phyloP scores from a whole-genome alignment of 495 filamentous ascomycete genomes.

The Talaromyces borbonicus region DNA sequence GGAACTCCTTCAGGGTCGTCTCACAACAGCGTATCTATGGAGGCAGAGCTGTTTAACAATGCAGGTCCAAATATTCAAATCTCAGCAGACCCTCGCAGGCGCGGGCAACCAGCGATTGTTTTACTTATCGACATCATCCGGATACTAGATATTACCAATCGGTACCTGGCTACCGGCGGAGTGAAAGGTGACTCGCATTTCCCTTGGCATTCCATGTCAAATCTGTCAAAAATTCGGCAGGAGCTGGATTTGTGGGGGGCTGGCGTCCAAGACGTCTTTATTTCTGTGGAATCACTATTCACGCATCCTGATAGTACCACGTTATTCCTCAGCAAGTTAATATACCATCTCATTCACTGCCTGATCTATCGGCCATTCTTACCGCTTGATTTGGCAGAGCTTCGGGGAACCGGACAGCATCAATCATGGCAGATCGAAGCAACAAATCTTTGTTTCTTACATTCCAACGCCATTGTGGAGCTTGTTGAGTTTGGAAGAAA shows the following conservation, averaged over 20 bases:
- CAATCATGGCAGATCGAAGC: constrained; percentile 88
- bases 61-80: constrained; percentile 63
- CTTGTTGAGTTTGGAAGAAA: constrained; percentile 65
- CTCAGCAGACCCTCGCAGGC: constrained; percentile 52
- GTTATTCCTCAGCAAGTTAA: constrained; percentile 69
- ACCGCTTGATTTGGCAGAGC: constrained; percentile 69
- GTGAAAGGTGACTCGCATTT: constrained; percentile 85
- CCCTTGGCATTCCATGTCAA: constrained; percentile 78
- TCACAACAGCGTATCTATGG: constrained; percentile 44
- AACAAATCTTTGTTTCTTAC: constrained; percentile 75
- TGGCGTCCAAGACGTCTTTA: constrained; percentile 69
- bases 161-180: constrained; percentile 73
- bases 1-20: constrained; percentile 43
- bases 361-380: constrained; percentile 78
- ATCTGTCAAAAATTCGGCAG: constrained; percentile 74
- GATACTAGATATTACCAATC: constrained; percentile 72
- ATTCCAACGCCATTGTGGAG: constrained; percentile 79
- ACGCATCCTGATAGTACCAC: constrained; percentile 68
- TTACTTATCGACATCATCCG: constrained; percentile 76
- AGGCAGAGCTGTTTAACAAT: constrained; percentile 64
- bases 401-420: constrained; percentile 69
- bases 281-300: constrained; percentile 62
- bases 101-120: constrained; percentile 56
- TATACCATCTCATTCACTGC: constrained; percentile 78
- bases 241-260: constrained; percentile 79